Percentiles rank a stretch among this genome's conserved stretches.
Evolutionary conservation across 108 stramenopile genomes (phyloP).

Genomic region (Aureococcus anophagefferens): DNA sequence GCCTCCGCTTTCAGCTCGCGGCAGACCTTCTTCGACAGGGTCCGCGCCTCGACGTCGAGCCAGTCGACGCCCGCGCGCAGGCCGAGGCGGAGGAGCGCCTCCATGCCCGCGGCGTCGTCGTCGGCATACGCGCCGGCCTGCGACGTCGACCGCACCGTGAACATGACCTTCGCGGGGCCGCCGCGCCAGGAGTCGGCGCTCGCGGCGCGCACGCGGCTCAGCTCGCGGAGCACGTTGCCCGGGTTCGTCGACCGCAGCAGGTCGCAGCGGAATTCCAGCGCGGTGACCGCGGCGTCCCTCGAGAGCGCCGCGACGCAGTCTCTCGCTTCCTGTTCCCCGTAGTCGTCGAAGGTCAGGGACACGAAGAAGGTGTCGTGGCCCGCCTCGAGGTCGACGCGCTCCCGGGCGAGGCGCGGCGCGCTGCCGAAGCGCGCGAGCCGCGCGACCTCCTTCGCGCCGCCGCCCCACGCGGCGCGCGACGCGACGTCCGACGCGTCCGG

Average conservation of each 20-base stretch:
- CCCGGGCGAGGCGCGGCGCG: not conserved
- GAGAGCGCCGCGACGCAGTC: slow-evolving; percentile 62
- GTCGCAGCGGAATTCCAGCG: slow-evolving; percentile 55
- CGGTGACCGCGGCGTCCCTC: slow-evolving; percentile 91
- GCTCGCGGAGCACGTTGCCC: slow-evolving; percentile 61
- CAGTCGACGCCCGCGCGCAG: slow-evolving; percentile 83
- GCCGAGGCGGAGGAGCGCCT: slow-evolving; percentile 63
- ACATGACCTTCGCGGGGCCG: slow-evolving; percentile 77
- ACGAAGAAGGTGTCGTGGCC: slow-evolving; percentile 38
- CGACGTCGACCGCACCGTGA: slow-evolving; percentile 76
- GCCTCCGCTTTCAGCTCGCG: slow-evolving; percentile 44
- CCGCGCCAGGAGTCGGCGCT: slow-evolving; percentile 67
- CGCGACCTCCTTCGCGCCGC: not conserved
- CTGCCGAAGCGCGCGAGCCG: no score
- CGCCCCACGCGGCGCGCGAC: not conserved
- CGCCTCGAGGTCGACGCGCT: slow-evolving; percentile 9
- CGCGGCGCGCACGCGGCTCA: slow-evolving; percentile 58
- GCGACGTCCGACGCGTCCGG: not conserved
- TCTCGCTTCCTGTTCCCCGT: not conserved
- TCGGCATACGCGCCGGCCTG: slow-evolving; percentile 92
- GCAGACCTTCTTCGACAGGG: slow-evolving; percentile 56
- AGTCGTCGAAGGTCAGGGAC: slow-evolving; percentile 13
- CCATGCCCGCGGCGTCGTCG: slow-evolving; percentile 66
- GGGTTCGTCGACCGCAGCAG: slow-evolving; percentile 89
- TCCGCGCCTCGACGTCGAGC: slow-evolving; percentile 86